phyloP scores from a whole-genome alignment of 805 yeast species.

The Candida nanaspora region DNA sequence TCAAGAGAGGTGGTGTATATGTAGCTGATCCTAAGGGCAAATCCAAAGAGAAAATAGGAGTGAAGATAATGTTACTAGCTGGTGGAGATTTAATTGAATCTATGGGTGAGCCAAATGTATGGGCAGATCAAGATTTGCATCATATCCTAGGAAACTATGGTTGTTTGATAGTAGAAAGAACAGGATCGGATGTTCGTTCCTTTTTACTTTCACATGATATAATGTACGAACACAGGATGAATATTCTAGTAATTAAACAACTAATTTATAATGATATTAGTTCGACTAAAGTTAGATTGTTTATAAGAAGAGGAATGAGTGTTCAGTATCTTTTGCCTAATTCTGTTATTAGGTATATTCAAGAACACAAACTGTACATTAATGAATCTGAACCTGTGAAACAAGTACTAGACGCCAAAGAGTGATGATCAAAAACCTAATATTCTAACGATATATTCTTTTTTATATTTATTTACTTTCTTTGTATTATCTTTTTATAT shows the following conservation, averaged over 20 bases:
- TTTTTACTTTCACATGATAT: slow-evolving; percentile 90
- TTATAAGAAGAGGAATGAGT: slow-evolving; percentile 91
- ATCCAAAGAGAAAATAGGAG: slow-evolving; percentile 52
- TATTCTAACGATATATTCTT: too few species aligned
- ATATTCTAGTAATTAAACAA: slow-evolving; percentile 91
- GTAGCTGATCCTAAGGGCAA: slow-evolving; percentile 46
- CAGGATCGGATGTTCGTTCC: slow-evolving; percentile 92
- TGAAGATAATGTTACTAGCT: slow-evolving; percentile 90
- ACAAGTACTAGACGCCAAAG: slow-evolving; percentile 50
- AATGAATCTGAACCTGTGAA: slow-evolving; percentile 91
- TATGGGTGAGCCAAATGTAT: slow-evolving; percentile 99
- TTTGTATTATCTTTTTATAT: too few species aligned
- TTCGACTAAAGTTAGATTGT: slow-evolving; percentile 89
- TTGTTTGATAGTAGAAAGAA: slow-evolving; percentile 91
- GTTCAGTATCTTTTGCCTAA: slow-evolving; percentile 93
- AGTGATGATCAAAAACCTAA: too few species aligned
- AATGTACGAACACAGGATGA: slow-evolving; percentile 93
- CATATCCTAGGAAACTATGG: slow-evolving; percentile 96
- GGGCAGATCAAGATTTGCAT: slow-evolving; percentile 94
- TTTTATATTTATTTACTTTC: too few species aligned
- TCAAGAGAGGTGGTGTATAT: slow-evolving; percentile 77
- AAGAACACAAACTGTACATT: slow-evolving; percentile 80
- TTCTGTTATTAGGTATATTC: slow-evolving; percentile 89
- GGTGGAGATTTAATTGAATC: slow-evolving; percentile 97
- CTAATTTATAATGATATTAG: slow-evolving; percentile 93